Base-by-base conservation (phyloP, 2,329 filamentous ascomycete genomes). In the Tetracladium maxilliforme region DNA sequence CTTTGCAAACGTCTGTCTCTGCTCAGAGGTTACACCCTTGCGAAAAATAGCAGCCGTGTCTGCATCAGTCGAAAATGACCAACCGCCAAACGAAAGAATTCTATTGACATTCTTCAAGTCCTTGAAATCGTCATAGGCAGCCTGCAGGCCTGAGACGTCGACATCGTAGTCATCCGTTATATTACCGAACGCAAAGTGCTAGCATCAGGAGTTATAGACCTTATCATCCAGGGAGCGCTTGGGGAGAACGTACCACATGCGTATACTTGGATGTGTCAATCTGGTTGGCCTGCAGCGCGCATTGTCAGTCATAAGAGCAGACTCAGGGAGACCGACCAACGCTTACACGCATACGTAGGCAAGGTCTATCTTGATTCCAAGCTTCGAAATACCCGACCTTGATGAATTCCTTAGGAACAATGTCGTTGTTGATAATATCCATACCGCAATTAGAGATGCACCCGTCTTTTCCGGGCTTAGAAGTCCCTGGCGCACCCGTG, bases 51-150 rank as follows among this genome's bases (percentile, higher is more conserved):
- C 24, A 14, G 29, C 35, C 3, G 38, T 41, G 4, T 40, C 13
- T 0, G 40, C 31, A 9, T 45, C 38, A 1, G 52, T 57, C 0
- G 48, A 54, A 28, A 52, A 57, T 2, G 35, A 39, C 58, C 56
- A 61, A 9, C 58, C 57, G 9, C 57, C 57, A 32, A 62, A 50
- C 0, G 51, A 47, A 7, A 53, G 30, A 17, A 52, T 39, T 26
- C 38, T 45, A 30, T 51, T 50, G 12, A 38, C 30, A 1, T 35
- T 35, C 15, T 33, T 38, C 29, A 48, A 36, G 0, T 30, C 29
- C 19, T 44, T 43, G 16, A 49, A 47, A 29, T 36, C 29, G 10
- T 41, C 33, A 24, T 47, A 51, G 21, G 51, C 40, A 7, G 32
- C 32, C 16, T 31, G 12, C 4, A 32, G 19, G 4, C 36, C 30